Base-by-base conservation (phyloP, 164 flowering plant genomes). In the Piper betle region DNA sequence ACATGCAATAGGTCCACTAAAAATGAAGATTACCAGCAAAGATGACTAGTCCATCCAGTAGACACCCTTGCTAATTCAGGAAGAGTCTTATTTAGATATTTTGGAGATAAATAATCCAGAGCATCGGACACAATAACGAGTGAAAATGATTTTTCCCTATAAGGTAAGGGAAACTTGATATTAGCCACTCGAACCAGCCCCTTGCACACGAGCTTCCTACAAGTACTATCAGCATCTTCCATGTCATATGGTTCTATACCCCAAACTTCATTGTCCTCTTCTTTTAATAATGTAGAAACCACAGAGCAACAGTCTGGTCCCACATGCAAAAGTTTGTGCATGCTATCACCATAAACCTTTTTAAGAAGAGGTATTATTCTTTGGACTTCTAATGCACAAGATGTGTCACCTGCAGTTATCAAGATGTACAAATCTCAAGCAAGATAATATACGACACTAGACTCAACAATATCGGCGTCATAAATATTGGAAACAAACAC, bases 201-300 rank as follows among this genome's bases (percentile, higher is more conserved):
- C 72, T 79, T 88, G 57, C 73, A 83, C 69, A 91, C 82, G 63
- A 88, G 82, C 69, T 68, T 68, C 66, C 75, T 85, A 90, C 97
- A 91, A 59, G 56, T 69, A 33, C 69, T 62, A 70, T 86, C 90
- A 55, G 86, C 82, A 66, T 91, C 97, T 74, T 91, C 96, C 2
- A 84, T 68, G 55, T 88, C 97, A 77, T 88, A 91, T 58, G 96
- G 97, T 71, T 91, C 97, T 54, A 91, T 77, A 39, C 97, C 97
- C 91, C 93, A 91, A 13, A 86, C 96, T 78, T 91, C 92, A 48
- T 82, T 82, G 50, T 86, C 96, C 53, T 82, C 94, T 70, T 86
- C 96, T 73, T 83, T 83, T 58, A 86, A 67, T 68, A 91, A 77
- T 58, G 69, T 74, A 66, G 90, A 82, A 60, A 88, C 87, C 37